Base-by-base conservation (phyloP, 768 basidiomycete species). In the Termitomyces sp. region DNA sequence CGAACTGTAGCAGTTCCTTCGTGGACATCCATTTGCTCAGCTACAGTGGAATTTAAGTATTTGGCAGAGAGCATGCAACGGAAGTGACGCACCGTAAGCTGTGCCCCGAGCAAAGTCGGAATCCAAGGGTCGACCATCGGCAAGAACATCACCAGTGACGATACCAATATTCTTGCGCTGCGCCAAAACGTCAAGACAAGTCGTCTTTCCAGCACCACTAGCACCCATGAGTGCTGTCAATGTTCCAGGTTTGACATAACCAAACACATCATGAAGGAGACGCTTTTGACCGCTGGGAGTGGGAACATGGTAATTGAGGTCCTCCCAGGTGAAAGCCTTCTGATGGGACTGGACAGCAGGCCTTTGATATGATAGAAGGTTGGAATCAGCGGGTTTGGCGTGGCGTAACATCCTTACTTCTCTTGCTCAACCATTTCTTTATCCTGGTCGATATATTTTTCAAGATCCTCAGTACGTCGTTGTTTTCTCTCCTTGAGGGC, bases 191-290 rank as follows among this genome's bases (percentile, higher is more conserved):
- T 85, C 86, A 32, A 85, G 81, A 69, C 80, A 92, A 11, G 86
- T 95, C 31, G 86, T 92, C 77, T 82, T 90, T 72, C 86, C 87
- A 42, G 89, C 89, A 52, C 90, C 90, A 57, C 85, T 87, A 14
- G 87, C 87, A 59, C 92, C 92, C 91, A 95, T 92, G 10, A 95
- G 77, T 1, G 92, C 93, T 0, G 92, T 93, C 59, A 94, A 69
- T n/a, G 86, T 91, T 3, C 92, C 93, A 10, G 93, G 93, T 63
- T 87, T 87, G 42, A 92, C 89, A 65, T 85, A 93, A 0, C 92
- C 92, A 59, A 77, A 81, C 17, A 94, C 83, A 61, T 91, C 84
- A 63, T 92, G 83, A 37, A 94, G 79, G 10, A 94, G 75, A 42
- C 82, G 78, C 8, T 73, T 77, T 14, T 75, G 77, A 8, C 87